Conservation (phyloP, 169 alveolate genomes). For the Plasmodium vivax region DNA sequence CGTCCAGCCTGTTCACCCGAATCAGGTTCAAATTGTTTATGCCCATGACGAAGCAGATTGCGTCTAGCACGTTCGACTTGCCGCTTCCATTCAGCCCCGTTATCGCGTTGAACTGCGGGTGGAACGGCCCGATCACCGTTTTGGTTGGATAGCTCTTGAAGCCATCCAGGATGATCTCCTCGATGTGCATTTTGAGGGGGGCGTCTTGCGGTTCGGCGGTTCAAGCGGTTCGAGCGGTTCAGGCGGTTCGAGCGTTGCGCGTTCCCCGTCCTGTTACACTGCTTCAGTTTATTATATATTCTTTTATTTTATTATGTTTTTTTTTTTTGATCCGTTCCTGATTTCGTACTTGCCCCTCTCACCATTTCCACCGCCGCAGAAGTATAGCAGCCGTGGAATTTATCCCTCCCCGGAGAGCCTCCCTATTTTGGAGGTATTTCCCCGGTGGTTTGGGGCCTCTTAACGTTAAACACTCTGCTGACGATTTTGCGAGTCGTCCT, state of each 20-base stretch:
- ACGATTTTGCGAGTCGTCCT: neutral
- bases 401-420: neutral
- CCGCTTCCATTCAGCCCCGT: slow-evolving; percentile 99
- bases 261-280: neutral
- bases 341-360: neutral
- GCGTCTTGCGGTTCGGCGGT: neutral
- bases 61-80: slow-evolving; percentile 98
- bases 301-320: neutral
- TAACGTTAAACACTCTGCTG: neutral
- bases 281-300: neutral
- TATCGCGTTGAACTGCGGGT: slow-evolving; percentile 98
- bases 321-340: neutral
- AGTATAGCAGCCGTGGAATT: neutral
- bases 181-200: slow-evolving; percentile 92
- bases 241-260: neutral
- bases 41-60: slow-evolving; percentile 98
- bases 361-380: neutral
- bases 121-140: slow-evolving; percentile 93
- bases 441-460: neutral
- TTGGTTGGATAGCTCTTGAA: slow-evolving; percentile 95
- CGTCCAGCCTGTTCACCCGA: slow-evolving; percentile 95
- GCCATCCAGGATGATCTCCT: slow-evolving; percentile 95
- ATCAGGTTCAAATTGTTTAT: slow-evolving; percentile 89
- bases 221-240: neutral
- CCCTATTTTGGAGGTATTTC: neutral